Evolutionary conservation across 495 filamentous ascomycete genomes (phyloP).

Genomic region (Lepidopterella palustris): DNA sequence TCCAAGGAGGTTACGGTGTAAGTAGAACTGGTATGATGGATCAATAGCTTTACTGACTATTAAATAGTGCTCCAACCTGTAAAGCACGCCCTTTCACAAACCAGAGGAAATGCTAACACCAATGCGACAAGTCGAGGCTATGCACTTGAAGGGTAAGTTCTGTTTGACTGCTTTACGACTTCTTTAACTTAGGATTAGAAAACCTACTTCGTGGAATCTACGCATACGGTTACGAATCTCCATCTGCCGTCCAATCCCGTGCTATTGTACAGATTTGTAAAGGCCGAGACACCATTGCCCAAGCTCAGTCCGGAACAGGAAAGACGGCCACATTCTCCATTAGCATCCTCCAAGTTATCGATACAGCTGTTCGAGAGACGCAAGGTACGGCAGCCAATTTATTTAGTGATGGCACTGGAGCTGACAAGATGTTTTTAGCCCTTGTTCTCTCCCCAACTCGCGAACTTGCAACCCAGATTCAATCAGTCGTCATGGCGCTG

Average conservation of each 20-base stretch:
- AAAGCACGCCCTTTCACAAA: background rate
- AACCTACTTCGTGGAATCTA: conserved; percentile 96
- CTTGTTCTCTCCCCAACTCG: conserved; percentile 96
- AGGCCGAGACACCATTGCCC: conserved; percentile 95
- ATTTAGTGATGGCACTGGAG: conserved; percentile 3
- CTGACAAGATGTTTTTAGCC: conserved; percentile 43
- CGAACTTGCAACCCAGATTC: conserved; percentile 96
- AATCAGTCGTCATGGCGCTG: conserved; percentile 93
- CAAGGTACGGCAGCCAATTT: conserved; percentile 49
- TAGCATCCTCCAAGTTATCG: conserved; percentile 81
- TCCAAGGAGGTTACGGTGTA: conserved; percentile 92
- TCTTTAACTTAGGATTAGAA: conserved; percentile 33
- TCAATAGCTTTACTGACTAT: background rate
- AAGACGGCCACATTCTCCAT: conserved; percentile 99
- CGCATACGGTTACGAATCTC: conserved; percentile 96
- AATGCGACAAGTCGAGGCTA: conserved; percentile 46
- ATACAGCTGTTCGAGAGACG: conserved; percentile 63
- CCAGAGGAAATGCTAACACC: background rate
- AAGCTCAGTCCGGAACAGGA: conserved; percentile 98
- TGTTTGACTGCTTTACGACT: background rate
- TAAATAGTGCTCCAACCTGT: conserved; percentile 46
- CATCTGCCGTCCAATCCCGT: conserved; percentile 92
- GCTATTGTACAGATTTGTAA: conserved; percentile 99
- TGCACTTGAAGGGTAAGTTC: conserved; percentile 66
- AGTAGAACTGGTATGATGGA: background rate